Base-by-base conservation (phyloP, 2,329 filamentous ascomycete species). In the Periglandula ipomoeae region DNA sequence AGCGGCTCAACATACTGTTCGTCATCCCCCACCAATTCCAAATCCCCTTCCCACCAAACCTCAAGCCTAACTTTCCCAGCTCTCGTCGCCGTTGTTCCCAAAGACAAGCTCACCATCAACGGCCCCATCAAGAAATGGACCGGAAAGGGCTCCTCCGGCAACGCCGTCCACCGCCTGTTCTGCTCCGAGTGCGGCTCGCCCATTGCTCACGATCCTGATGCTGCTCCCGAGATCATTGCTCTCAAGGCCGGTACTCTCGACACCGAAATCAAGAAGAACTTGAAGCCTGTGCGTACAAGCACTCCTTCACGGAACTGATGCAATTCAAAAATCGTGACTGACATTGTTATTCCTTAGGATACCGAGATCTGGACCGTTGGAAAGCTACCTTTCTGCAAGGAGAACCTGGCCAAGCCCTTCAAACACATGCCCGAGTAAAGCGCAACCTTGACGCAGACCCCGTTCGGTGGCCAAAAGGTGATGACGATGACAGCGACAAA, bases 331-430 rank as follows among this genome's bases (percentile, higher is more conserved):
- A n/a, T n/a, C n/a, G n/a, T 46, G 17, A n/a, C n/a, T 40, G 26
- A 26, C 3, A 2, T n/a, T 22, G n/a, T 19, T n/a, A 3, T n/a
- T n/a, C n/a, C n/a, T n/a, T 23, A 79, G 75, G 75, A 81, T 57
- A 82, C 79, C 56, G 82, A 85, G 69, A 85, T 85, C 68, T 85
- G 82, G 81, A 82, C 80, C 44, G 75, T 71, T 54, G 65, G 77
- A 69, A 85, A 85, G 74, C 74, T 85, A 55, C 81, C 82, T 15
- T 85, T 85, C 70, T 82, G 81, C 70, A 72, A 79, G 70, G 82
- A 85, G 71, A 66, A 76, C 56, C 70, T 85, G 53, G 78, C 70
- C 44, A 77, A 84, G 63, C 71, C 79, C 3, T 84, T 84, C 63
- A 63, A 74, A 59, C 68, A 81, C 64, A 84, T 85, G 81, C 81